Evolutionary conservation across 2,329 filamentous ascomycete species (phyloP).

Genomic region (Hymenotorrendiella dingleyae): DNA sequence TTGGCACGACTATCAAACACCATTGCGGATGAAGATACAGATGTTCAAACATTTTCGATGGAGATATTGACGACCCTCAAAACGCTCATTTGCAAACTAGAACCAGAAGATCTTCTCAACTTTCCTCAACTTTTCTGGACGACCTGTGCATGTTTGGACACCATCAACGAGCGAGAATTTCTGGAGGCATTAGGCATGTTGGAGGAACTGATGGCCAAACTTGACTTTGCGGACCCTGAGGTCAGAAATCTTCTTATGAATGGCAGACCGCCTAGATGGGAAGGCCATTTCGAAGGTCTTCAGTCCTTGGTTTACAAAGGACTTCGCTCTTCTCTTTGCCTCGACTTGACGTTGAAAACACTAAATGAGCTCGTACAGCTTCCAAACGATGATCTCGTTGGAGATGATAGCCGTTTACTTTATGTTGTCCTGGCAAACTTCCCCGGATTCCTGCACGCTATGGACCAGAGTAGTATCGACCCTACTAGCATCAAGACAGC

Average conservation of each 20-base stretch:
- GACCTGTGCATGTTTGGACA: conserved; percentile 90
- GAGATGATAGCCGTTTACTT: conserved; percentile 74
- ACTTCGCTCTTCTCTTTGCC: conserved; percentile 75
- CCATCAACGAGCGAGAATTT: conserved; percentile 93
- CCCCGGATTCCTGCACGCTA: conserved; percentile 73
- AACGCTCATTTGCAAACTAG: conserved; percentile 80
- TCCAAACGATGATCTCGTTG: conserved; percentile 74
- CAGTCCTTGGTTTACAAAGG: conserved; percentile 88
- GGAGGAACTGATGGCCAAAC: conserved; percentile 74
- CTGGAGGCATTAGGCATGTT: conserved; percentile 89
- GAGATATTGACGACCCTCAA: conserved; percentile 94
- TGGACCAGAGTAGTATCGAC: conserved; percentile 59
- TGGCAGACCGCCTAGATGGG: conserved; percentile 79
- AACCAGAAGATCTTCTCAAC: conserved; percentile 71
- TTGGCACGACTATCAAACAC: conserved; percentile 91
- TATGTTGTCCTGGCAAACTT: conserved; percentile 90
- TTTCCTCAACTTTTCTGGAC: conserved; percentile 98
- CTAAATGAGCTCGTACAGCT: conserved; percentile 74
- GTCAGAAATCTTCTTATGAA: conserved; percentile 69
- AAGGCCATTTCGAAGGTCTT: conserved; percentile 80
- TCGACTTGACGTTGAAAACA: conserved; percentile 70
- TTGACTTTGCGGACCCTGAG: conserved; percentile 68
- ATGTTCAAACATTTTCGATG: conserved; percentile 96
- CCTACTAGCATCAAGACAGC: conserved; percentile 56
- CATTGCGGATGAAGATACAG: conserved; percentile 87